Percentiles rank a stretch among this genome's conserved stretches.
Evolutionary conservation across 176 grass and related monocot species (phyloP).

Genomic region (Carex pumila): DNA sequence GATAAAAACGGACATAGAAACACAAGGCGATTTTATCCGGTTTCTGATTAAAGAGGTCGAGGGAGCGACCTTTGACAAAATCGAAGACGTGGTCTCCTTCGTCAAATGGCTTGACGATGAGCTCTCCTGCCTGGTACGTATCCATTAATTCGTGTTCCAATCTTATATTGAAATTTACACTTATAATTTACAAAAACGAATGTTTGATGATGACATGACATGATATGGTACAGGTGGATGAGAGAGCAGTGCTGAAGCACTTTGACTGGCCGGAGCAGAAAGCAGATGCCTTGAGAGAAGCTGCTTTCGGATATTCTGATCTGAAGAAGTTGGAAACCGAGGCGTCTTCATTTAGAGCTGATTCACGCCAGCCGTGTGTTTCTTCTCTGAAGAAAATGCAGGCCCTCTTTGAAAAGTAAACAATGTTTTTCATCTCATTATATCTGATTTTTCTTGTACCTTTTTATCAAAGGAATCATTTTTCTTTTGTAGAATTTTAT

Average conservation of each 20-base stretch:
- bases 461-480: not conserved
- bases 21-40: conserved; percentile 77
- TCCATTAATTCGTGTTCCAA: not conserved
- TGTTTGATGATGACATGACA: not conserved
- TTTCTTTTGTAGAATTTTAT: not conserved
- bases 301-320: conserved; percentile 91
- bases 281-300: conserved; percentile 93
- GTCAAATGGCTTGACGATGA: conserved; percentile 99
- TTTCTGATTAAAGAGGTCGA: conserved; percentile 89
- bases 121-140: conserved; percentile 71
- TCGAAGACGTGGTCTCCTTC: conserved; percentile 82
- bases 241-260: conserved; percentile 97
- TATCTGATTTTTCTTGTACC: not conserved
- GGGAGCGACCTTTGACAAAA: conserved; percentile 45
- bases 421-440: not conserved
- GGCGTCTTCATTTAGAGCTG: conserved; percentile 52
- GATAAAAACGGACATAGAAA: conserved; percentile 91
- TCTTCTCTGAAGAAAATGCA: conserved; percentile 91
- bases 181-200: not conserved
- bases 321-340: conserved; percentile 68
- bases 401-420: conserved; percentile 84
- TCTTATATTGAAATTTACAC: not conserved
- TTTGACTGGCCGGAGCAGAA: conserved; percentile 97
- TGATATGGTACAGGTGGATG: conserved; percentile 60
- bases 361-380: conserved; percentile 55